Percentiles rank a stretch among this genome's conserved stretches.
phyloP scores from a whole-genome alignment of 768 basidiomycete genomes.

The Jaapia argillacea region DNA sequence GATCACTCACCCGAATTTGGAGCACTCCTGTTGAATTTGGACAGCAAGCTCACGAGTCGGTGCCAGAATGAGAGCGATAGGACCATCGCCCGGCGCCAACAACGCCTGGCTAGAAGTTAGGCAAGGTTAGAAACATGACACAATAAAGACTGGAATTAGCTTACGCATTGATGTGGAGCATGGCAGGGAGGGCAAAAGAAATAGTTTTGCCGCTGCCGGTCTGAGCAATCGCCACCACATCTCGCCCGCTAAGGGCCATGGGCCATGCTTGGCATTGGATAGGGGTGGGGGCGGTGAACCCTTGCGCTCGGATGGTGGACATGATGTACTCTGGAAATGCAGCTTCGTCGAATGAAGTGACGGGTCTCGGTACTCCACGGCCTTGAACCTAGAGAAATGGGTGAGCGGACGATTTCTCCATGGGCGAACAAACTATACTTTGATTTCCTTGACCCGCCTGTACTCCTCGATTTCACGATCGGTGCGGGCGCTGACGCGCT shows the following conservation, averaged over 20 bases:
- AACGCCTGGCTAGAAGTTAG: slow-evolving; percentile 69
- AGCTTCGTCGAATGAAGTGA: slow-evolving; percentile 86
- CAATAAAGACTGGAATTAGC: slow-evolving; percentile 14
- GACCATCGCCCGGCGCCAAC: slow-evolving; percentile 88
- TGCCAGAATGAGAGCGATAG: slow-evolving; percentile 92
- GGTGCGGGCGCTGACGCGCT: slow-evolving; percentile 62
- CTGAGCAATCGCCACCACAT: slow-evolving; percentile 94
- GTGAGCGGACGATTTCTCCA: too few species aligned
- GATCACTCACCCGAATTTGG: slow-evolving; percentile 85
- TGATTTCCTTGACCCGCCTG: slow-evolving; percentile 76
- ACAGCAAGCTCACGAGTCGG: slow-evolving; percentile 98
- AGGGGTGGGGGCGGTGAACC: slow-evolving; percentile 83
- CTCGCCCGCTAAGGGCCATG: slow-evolving; percentile 91
- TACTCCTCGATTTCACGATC: slow-evolving; percentile 90
- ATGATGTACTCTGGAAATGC: slow-evolving; percentile 97
- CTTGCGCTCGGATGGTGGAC: slow-evolving; percentile 87
- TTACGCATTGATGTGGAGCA: slow-evolving; percentile 99
- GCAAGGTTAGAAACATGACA: slow-evolving; percentile 6
- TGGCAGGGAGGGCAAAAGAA: slow-evolving; percentile 95
- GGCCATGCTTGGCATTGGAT: slow-evolving; percentile 99
- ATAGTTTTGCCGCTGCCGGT: slow-evolving; percentile 99
- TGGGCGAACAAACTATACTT: slow-evolving; percentile 36
- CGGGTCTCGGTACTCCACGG: slow-evolving; percentile 77
- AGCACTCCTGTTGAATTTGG: slow-evolving; percentile 97
- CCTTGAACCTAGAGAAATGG: slow-evolving; percentile 66